Base-by-base conservation (phyloP, 441 rosid species). In the Manihot esculenta region DNA sequence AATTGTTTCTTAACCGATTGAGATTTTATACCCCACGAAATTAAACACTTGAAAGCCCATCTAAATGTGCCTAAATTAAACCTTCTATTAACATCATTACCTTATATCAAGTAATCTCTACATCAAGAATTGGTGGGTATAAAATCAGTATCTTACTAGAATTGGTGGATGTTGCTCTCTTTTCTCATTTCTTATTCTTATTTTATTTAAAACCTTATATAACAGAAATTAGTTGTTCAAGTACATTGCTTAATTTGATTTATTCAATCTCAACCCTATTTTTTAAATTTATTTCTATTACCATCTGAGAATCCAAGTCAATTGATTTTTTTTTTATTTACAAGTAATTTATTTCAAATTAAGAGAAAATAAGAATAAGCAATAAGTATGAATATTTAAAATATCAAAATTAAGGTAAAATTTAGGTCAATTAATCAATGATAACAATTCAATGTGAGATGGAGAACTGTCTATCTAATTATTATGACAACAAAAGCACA, bases 21-120 rank as follows among this genome's bases (percentile, higher is more conserved):
- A 64, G 83, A 84, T 77, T 78, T 81, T 71, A 79, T 76, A 83
- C 84, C 85, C 85, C 88, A 79, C 81, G 86, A 83, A 81, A 83
- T 79, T 76, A 74, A 81, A 72, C 80, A 76, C 78, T 66, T 69
- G 77, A 61, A 77, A 67, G 66, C 77, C 63, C 81, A 74, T 70
- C 79, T 65, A 48, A 47, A 74, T 68, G 30, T 75, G 21, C 77
- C 64, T 71, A 61, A 53, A 69, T 73, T 81, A 69, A 69, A 66
- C 77, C 54, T 66, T 77, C 72, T 73, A 73, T 81, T 77, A 42
- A 47, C 58, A 26, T 66, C 18, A 62, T 59, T 21, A 3, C 8
- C 64, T 26, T 49, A 55, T 56, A 54, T 71, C 74, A 74, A 69
- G 77, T 61, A 79, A 80, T 72, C 74, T 47, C 49, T 54, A 47